Conservation (phyloP, 768 basidiomycete genomes). For the Phylloporus sp. region DNA sequence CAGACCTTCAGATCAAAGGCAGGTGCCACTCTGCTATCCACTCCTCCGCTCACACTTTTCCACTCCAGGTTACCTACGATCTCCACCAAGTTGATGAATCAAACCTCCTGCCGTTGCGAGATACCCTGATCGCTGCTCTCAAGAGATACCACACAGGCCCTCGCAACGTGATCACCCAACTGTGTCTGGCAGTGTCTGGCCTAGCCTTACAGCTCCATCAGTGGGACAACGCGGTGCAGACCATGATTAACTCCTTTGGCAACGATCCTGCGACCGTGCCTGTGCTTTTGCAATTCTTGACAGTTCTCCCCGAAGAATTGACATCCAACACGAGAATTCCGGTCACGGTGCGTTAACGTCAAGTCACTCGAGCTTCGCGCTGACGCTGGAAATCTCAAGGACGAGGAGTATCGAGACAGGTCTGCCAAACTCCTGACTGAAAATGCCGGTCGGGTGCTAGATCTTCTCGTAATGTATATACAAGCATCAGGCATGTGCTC, state of each 20-base stretch:
- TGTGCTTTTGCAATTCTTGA: conserved; percentile 82
- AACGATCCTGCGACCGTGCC: conserved; percentile 79
- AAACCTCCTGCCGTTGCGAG: conserved; percentile 74
- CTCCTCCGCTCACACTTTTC: conserved; percentile 31
- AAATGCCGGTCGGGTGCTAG: conserved; percentile 68
- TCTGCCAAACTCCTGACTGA: conserved; percentile 56
- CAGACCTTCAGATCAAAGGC: conserved; percentile 97
- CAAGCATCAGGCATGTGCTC: conserved; percentile 69
- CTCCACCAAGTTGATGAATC: conserved; percentile 76
- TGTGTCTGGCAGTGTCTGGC: conserved; percentile 86
- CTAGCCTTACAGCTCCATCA: conserved; percentile 83
- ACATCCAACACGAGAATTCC: conserved; percentile 81
- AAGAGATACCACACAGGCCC: conserved; percentile 71
- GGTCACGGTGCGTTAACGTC: conserved; percentile 59
- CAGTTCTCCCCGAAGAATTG: conserved; percentile 86
- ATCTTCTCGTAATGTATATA: conserved; percentile 81
- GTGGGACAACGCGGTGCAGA: conserved; percentile 78
- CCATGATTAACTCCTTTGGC: conserved; percentile 82
- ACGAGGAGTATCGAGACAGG: conserved; percentile 67
- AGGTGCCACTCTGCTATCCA: conserved; percentile 23
- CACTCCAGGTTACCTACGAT: conserved; percentile 85
- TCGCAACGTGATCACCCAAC: conserved; percentile 78
- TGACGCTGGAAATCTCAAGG: conserved; percentile 40
- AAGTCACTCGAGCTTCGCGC: background rate
- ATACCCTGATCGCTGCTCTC: conserved; percentile 79